Percentiles rank a stretch among this genome's conserved stretches.
Evolutionary conservation across 352 stramenopile genomes (phyloP).

Genomic region (Phytophthora cactorum): DNA sequence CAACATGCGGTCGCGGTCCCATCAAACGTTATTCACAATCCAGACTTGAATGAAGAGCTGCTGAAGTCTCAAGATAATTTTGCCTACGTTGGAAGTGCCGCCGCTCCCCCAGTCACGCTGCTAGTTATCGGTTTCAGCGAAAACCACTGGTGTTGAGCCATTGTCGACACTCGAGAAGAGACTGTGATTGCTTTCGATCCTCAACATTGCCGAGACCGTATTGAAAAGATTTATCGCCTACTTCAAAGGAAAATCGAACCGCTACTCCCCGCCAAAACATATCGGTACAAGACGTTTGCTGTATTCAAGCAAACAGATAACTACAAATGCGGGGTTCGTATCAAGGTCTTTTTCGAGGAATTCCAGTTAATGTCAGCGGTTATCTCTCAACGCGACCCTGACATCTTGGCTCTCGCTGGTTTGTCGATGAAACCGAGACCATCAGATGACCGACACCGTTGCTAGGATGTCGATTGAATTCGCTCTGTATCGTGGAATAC

Average conservation of each 20-base stretch:
- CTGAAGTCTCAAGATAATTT: neutral
- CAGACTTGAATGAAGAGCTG: neutral
- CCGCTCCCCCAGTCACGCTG: neutral
- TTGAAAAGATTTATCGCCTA: too few species aligned
- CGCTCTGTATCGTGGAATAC: too few species aligned
- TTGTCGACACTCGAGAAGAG: neutral
- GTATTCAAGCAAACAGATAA: neutral
- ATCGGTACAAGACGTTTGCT: slow-evolving; percentile 2
- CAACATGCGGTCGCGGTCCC: neutral
- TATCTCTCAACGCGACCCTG: too few species aligned
- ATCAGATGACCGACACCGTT: too few species aligned
- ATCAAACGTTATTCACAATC: slow-evolving; percentile 3
- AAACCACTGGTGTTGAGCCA: slow-evolving; percentile 11
- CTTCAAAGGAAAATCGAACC: neutral
- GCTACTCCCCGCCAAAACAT: neutral
- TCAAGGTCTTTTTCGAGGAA: slow-evolving; percentile 9
- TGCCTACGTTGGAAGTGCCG: neutral
- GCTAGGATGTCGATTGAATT: too few species aligned
- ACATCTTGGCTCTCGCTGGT: too few species aligned
- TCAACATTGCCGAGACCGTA: slow-evolving; percentile 1
- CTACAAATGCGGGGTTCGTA: slow-evolving; percentile 9
- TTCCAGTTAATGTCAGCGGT: neutral
- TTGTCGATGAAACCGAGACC: too few species aligned
- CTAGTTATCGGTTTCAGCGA: neutral
- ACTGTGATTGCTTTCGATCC: neutral